Evolutionary conservation across 1,284 basidiomycete species (phyloP).

Genomic region (Somion occarium): DNA sequence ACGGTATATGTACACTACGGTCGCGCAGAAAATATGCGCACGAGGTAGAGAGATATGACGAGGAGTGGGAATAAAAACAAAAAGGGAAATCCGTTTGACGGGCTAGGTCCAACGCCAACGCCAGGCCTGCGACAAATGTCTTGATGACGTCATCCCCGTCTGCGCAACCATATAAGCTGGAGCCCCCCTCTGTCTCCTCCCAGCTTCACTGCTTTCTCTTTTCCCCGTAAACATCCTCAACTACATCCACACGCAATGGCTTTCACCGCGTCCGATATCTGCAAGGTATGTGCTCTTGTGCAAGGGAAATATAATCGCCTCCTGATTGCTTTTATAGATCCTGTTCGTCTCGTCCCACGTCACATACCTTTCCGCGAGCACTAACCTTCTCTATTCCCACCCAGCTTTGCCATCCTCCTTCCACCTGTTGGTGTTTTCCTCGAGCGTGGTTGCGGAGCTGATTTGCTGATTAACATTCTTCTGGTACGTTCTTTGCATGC

Average conservation of each 20-base stretch:
- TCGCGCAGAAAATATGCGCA: too few species aligned
- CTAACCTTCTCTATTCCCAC: slow-evolving; percentile 6
- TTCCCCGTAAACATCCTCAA: slow-evolving; percentile 6
- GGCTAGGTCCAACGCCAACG: too few species aligned
- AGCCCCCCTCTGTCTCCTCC: slow-evolving; percentile 3
- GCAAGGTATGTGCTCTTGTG: slow-evolving; percentile 47
- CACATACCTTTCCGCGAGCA: neutral
- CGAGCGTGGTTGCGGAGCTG: slow-evolving; percentile 69
- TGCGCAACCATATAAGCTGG: neutral
- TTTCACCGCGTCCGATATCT: slow-evolving; percentile 68
- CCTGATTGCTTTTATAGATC: slow-evolving; percentile 21
- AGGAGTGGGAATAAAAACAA: too few species aligned
- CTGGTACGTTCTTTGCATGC: slow-evolving; percentile 31
- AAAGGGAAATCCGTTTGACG: too few species aligned
- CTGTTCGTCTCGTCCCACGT: slow-evolving; percentile 19
- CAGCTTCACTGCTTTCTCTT: slow-evolving; percentile 4
- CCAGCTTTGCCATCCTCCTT: slow-evolving; percentile 63
- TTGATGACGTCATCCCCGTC: slow-evolving; percentile 1
- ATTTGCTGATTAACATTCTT: slow-evolving; percentile 69
- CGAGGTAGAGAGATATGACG: too few species aligned
- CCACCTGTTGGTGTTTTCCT: slow-evolving; percentile 80
- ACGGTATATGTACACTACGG: too few species aligned
- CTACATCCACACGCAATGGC: slow-evolving; percentile 44
- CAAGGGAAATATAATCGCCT: slow-evolving; percentile 1
- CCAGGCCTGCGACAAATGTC: too few species aligned